A percentile compares a stretch with the other conserved stretches of the same genome.
Conservation (phyloP, 257 asterid species). For the Craterostigma plantagineum region DNA sequence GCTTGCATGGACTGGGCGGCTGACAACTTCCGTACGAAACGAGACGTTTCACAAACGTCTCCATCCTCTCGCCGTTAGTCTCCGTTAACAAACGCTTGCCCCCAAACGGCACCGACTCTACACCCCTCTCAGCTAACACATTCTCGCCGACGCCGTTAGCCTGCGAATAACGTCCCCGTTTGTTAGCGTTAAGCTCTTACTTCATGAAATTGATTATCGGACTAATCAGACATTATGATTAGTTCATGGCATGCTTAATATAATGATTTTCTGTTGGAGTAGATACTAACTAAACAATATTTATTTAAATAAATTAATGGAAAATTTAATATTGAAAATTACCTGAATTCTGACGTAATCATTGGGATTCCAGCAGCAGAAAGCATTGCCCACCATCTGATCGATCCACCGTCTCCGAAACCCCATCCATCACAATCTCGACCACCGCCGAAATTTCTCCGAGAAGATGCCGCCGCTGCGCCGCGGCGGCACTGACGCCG, state of each 20-base stretch:
- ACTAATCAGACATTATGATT: no score
- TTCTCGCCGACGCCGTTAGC: constrained; percentile 30
- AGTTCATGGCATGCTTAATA: no score
- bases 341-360: constrained; percentile 93
- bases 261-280: background rate
- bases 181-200: no score
- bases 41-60: constrained; percentile 58
- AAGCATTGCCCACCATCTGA: constrained; percentile 83
- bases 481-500: constrained; percentile 29
- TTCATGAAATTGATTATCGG: no score
- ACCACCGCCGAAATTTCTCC: constrained; percentile 43
- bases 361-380: constrained; percentile 72
- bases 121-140: constrained; percentile 48
- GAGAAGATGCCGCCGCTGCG: constrained; percentile 25
- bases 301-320: background rate
- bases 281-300: no score
- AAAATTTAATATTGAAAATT: background rate
- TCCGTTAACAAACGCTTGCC: constrained; percentile 78
- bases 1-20: constrained; percentile 93
- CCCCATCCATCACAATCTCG: constrained; percentile 75
- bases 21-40: constrained; percentile 57
- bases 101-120: constrained; percentile 79
- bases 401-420: constrained; percentile 83
- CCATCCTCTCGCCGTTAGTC: constrained; percentile 68
- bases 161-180: constrained; percentile 15